Base-by-base conservation (phyloP, 192 early-diverging fungal genomes). In the Phycomyces nitens region DNA sequence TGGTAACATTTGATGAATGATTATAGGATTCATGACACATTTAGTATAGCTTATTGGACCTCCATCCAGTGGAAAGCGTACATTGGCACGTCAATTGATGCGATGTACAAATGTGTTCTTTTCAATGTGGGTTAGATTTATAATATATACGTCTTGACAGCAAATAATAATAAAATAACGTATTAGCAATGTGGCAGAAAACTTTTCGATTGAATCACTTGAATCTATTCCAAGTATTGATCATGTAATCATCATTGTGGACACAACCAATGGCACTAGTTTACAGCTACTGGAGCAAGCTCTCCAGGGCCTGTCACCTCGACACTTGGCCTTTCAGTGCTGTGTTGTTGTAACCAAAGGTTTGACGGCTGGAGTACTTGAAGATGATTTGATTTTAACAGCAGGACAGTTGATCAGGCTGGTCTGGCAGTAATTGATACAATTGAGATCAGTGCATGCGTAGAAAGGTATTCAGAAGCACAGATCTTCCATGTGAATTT, bases 181-280 rank as follows among this genome's bases (percentile, higher is more conserved):
- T 34, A 34, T 34, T 34, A 59, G 57, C 15, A 58, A 66, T 53
- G 26, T 61, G 24, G 59, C 66, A 18, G 59, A 55, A 41, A 62
- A 0, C 0, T 41, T 62, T 1, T 20, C 42, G 6, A 14, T 6
- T 12, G 50, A 59, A 14, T 14, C n/a, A 51, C 44, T 47, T 3
- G 44, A 11, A 14, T n/a, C 15, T 18, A 15, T 60, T 0, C 16
- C 41, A 7, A 56, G 26, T 22, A 20, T 62, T 12, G 66, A 68
- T n/a, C 61, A 39, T 56, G 34, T 68, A 2, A 39, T 68, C 9
- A 34, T 68, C 14, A 34, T 68, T 51, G 59, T 68, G 16, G 66
- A 68, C 49, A 62, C 55, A 40, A 68, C 66, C 1, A 68, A 54
- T 38, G 34, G 41, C 5, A 38, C 52, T 8, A 61, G 66, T 47